A percentile compares a stretch with the other conserved stretches of the same genome.
Evolutionary conservation across 148 eudicot species (phyloP).

Genomic region (Fallopia convolvulus): DNA sequence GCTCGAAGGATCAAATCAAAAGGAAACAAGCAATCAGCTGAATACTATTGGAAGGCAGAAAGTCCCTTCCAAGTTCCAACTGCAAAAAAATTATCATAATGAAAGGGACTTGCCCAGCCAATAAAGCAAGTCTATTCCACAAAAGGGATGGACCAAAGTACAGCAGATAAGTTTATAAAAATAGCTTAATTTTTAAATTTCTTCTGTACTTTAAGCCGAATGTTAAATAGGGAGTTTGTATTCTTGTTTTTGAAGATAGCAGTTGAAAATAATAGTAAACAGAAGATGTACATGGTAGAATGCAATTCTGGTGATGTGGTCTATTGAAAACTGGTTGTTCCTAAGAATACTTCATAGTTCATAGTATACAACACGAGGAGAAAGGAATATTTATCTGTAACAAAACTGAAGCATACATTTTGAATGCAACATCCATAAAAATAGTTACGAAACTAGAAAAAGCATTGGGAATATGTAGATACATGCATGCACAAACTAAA

Average conservation of each 20-base stretch:
- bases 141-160: neutral
- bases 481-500: neutral
- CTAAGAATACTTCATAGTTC: neutral
- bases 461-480: too few relatives aligned
- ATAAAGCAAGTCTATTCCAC: neutral
- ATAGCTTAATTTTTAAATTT: neutral
- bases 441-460: neutral
- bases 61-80: neutral
- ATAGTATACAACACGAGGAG: neutral
- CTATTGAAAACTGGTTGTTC: neutral
- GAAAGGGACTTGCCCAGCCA: neutral
- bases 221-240: neutral
- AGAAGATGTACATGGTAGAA: neutral
- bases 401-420: neutral
- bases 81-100: neutral
- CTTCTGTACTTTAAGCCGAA: neutral
- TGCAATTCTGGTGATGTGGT: neutral
- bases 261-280: neutral
- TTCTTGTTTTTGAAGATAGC: neutral
- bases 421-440: slow-evolving; percentile 3
- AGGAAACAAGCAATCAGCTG: neutral
- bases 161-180: neutral
- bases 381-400: neutral
- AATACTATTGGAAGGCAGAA: neutral
- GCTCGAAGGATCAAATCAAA: neutral